Percentiles rank a stretch among this genome's conserved stretches.
phyloP scores from a whole-genome alignment of 2,329 filamentous ascomycete species.

The Xylaria sp. region DNA sequence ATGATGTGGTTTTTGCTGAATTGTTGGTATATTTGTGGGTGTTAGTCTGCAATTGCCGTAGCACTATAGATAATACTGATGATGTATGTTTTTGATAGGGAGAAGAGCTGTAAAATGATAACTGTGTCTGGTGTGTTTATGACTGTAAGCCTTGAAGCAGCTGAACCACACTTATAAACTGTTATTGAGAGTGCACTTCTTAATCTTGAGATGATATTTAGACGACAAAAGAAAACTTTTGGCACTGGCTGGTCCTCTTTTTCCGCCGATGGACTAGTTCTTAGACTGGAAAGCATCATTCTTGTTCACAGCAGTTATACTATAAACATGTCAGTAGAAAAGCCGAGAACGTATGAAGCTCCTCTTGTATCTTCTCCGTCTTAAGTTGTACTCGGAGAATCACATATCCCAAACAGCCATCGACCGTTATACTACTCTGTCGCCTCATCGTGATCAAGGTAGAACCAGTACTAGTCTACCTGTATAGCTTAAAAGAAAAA shows the following conservation, averaged over 20 bases:
- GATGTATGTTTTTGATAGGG: neutral
- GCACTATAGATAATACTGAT: neutral
- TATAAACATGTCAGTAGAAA: neutral
- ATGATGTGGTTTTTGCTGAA: slow-evolving; percentile 1
- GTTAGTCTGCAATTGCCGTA: neutral
- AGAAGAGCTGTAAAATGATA: neutral
- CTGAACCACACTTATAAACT: neutral
- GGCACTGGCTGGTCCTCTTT: neutral
- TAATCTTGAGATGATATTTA: neutral
- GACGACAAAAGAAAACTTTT: neutral
- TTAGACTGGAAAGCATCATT: neutral
- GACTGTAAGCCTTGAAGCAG: neutral
- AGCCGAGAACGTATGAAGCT: neutral
- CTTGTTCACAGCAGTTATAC: neutral
- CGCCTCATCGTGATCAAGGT: neutral
- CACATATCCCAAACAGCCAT: neutral
- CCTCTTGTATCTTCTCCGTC: no score
- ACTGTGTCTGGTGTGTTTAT: neutral
- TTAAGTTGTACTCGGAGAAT: neutral
- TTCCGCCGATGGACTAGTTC: neutral
- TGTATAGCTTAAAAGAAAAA: no score
- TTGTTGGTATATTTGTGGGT: no score
- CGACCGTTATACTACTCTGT: no score
- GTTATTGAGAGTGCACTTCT: neutral
- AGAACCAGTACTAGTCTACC: neutral